phyloP scores from a whole-genome alignment of 2,329 filamentous ascomycete species.

The Lomentospora prolificans region DNA sequence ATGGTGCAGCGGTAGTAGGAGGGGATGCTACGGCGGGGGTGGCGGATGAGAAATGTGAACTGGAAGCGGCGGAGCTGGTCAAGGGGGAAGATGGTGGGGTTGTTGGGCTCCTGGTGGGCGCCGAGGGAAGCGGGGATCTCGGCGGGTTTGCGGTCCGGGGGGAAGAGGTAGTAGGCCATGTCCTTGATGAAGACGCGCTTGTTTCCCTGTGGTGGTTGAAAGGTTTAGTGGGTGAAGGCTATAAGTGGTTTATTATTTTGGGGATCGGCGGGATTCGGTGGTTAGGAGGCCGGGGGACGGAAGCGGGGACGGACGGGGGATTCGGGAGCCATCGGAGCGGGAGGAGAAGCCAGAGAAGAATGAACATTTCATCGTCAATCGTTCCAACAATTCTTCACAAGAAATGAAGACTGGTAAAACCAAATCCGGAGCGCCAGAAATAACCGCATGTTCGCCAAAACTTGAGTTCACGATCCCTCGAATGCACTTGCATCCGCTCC shows the following conservation, averaged over 20 bases:
- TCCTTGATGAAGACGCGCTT: constrained; percentile 90
- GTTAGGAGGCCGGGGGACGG: background rate
- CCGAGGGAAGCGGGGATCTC: constrained; percentile 73
- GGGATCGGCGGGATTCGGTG: constrained; percentile 8
- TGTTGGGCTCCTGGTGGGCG: constrained; percentile 53
- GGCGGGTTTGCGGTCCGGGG: constrained; percentile 58
- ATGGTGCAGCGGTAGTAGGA: constrained; percentile 93
- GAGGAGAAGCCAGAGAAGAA: too few species aligned
- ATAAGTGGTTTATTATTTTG: background rate
- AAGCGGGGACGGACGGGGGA: background rate
- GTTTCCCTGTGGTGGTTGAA: constrained; percentile 52
- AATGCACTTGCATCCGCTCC: constrained; percentile 1
- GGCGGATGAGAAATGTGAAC: constrained; percentile 93
- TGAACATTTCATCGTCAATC: too few species aligned
- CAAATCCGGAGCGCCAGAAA: background rate
- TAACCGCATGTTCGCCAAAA: too few species aligned
- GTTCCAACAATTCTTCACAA: too few species aligned
- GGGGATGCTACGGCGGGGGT: constrained; percentile 83
- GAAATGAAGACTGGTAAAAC: too few species aligned
- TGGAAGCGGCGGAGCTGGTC: constrained; percentile 71
- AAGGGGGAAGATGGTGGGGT: constrained; percentile 76
- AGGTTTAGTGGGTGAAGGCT: background rate
- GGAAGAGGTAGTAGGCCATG: constrained; percentile 85
- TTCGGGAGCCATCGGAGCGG: background rate
- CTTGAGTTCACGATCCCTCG: background rate